A percentile compares a stretch with the other conserved stretches of the same genome.
phyloP scores from a whole-genome alignment of 306 rosid genomes.

The Arachis stenosperma region DNA sequence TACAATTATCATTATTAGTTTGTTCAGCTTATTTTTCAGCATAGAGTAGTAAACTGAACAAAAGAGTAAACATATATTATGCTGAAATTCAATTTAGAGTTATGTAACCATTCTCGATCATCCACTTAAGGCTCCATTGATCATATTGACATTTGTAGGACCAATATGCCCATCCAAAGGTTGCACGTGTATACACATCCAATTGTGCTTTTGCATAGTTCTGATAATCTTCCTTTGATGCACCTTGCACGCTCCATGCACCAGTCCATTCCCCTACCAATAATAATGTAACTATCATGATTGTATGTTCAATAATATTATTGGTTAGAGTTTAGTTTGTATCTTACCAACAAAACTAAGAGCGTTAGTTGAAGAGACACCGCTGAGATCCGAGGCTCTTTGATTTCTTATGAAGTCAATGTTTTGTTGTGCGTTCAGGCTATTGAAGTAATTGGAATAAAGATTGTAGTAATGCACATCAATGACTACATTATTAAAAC shows the following conservation, averaged over 20 bases:
- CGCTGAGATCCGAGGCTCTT: slow-evolving; percentile 45
- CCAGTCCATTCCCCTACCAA: slow-evolving; percentile 55
- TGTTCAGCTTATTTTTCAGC: no score
- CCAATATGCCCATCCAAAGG: slow-evolving; percentile 68
- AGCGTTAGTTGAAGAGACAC: slow-evolving; percentile 48
- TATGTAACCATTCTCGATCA: slow-evolving; percentile 32
- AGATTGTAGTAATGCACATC: slow-evolving; percentile 67
- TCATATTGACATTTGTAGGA: slow-evolving; percentile 45
- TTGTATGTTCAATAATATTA: not conserved
- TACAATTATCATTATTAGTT: no score
- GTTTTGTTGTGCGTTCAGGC: slow-evolving; percentile 47
- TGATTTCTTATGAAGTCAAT: slow-evolving; percentile 47
- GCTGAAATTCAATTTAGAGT: not conserved
- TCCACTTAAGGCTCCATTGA: slow-evolving; percentile 54
- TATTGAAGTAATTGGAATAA: slow-evolving; percentile 8
- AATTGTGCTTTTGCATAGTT: slow-evolving; percentile 43
- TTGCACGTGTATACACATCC: slow-evolving; percentile 50
- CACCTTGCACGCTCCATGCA: slow-evolving; percentile 33
- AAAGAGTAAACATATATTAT: not conserved
- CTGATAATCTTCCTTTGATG: slow-evolving; percentile 41
- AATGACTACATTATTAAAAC: slow-evolving; percentile 38
- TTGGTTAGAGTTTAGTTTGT: not conserved
- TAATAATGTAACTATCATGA: no score
- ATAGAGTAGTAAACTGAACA: not conserved
- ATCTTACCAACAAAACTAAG: slow-evolving; percentile 56